Evolutionary conservation across 352 stramenopile genomes (phyloP), one percentile per base, ranked within the genome.

Genomic region (Phytopythium mirpurense): DNA sequence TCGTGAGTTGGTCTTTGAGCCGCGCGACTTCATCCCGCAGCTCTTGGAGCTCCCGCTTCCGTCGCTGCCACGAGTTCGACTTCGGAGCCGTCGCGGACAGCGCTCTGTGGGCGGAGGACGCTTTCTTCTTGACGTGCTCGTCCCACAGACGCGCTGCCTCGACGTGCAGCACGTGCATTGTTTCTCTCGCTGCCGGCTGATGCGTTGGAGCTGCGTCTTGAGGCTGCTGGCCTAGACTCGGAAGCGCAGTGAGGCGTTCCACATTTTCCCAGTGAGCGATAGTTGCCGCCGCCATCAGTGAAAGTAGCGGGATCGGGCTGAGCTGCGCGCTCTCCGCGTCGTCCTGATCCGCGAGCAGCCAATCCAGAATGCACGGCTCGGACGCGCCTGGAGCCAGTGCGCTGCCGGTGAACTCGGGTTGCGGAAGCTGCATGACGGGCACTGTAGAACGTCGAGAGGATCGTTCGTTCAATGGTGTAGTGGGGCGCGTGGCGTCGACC

Each of bases 1-100:
- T n/a, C n/a, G 15, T 21, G 31, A 40, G 46, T 19, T 52, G 19
- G 11, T 32, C 21, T 38, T 52, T 31, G 3, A 52, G 46, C 3
- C 32, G 29, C n/a, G n/a, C 32, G 5, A 52, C 46, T 29, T 52
- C 16, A 6, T 53, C 47, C 6, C 35, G 32, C 2, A 53, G 47
- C 14, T 44, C 21, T n/a, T 52, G 18, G 4, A 36, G 15, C 35
- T 41, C 35, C 10, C 35, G 15, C 16, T 41, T 41, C 7, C 16
- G 15, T 16, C 35, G 35, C 7, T 41, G 35, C 35, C 35, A 41
- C 35, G 35, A 41, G 35, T 41, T 41, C 16, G 35, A 41, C 35
- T 41, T 41, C 15, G 16, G 15, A 21, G 16, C 0, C 16, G 35
- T 16, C 2, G 16, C 0, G 0, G 35, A 3, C 16, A 16, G 2